These are phyloP conservation scores for Suhomyces yuchorum DNA, from an alignment of 1,139 yeast species.

Conservation along the genomic window DNA sequence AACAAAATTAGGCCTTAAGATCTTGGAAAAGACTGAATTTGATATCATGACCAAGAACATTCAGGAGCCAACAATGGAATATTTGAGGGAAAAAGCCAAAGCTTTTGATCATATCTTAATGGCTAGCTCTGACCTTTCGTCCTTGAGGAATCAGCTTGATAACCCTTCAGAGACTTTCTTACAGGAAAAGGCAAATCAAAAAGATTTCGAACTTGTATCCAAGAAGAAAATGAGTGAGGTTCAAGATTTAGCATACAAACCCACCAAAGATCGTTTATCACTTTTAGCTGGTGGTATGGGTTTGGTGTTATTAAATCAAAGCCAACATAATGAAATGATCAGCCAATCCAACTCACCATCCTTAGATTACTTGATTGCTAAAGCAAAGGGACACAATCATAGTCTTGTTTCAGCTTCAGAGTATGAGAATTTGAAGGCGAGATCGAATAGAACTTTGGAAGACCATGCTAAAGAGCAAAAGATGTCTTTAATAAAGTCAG, in stretches of 20 bases:
- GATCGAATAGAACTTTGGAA: slow-evolving; percentile 17
- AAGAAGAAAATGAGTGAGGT: slow-evolving; percentile 22
- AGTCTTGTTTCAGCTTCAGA: slow-evolving; percentile 32
- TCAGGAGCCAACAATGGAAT: slow-evolving; percentile 29
- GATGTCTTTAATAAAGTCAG: slow-evolving; percentile 12
- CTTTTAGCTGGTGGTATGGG: slow-evolving; percentile 30
- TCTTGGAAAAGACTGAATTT: slow-evolving; percentile 19
- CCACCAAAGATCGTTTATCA: slow-evolving; percentile 32
- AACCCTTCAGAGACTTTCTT: slow-evolving; percentile 24
- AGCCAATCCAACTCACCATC: slow-evolving; percentile 23
- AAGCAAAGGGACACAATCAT: slow-evolving; percentile 26
- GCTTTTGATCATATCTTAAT: slow-evolving; percentile 20
- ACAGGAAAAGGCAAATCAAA: slow-evolving; percentile 18
- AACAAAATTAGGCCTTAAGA: slow-evolving; percentile 20
- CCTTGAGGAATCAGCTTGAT: slow-evolving; percentile 13
- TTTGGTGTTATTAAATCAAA: slow-evolving; percentile 16
- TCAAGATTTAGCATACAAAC: slow-evolving; percentile 21
- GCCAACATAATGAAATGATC: slow-evolving; percentile 13
- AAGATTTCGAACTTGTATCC: slow-evolving; percentile 22
- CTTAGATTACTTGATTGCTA: slow-evolving; percentile 31
- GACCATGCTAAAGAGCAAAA: slow-evolving; percentile 14
- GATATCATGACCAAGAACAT: slow-evolving; percentile 18
- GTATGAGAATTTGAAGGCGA: slow-evolving; percentile 20
- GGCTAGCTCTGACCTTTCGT: slow-evolving; percentile 20
- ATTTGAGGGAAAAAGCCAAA: slow-evolving; percentile 25